These are phyloP conservation scores for Leishmania lainsoni DNA, from an alignment of 208 protist species.

Conservation along the genomic window DNA sequence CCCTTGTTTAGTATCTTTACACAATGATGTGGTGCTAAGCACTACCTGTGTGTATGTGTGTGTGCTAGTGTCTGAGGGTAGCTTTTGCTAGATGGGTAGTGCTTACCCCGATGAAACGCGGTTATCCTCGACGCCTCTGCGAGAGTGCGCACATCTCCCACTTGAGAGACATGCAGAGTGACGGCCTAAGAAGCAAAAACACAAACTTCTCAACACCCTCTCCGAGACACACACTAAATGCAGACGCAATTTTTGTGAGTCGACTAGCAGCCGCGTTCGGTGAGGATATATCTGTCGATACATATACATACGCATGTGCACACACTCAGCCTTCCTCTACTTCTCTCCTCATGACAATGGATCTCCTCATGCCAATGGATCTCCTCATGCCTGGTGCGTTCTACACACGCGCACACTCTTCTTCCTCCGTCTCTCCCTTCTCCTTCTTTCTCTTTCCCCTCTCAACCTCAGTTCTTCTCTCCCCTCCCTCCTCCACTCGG, in stretches of 20 bases:
- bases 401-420: neutral
- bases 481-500: neutral
- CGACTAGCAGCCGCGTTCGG: neutral
- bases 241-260: neutral
- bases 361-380: neutral
- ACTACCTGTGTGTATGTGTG: constrained; percentile 8
- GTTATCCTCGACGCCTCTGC: neutral
- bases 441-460: neutral
- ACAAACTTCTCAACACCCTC: neutral
- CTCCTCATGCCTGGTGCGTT: neutral
- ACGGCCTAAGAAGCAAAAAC: neutral
- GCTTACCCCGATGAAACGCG: neutral
- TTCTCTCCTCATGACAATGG: neutral
- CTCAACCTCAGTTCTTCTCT: neutral
- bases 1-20: constrained; percentile 3
- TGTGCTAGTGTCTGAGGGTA: neutral
- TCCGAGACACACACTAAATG: neutral
- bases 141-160: neutral
- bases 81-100: neutral
- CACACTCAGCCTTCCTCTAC: neutral
- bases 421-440: neutral
- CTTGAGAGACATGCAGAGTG: neutral
- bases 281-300: neutral
- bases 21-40: neutral
- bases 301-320: neutral